Conservation (phyloP, 177 flowering plant genomes). For the Vitis hybrid region DNA sequence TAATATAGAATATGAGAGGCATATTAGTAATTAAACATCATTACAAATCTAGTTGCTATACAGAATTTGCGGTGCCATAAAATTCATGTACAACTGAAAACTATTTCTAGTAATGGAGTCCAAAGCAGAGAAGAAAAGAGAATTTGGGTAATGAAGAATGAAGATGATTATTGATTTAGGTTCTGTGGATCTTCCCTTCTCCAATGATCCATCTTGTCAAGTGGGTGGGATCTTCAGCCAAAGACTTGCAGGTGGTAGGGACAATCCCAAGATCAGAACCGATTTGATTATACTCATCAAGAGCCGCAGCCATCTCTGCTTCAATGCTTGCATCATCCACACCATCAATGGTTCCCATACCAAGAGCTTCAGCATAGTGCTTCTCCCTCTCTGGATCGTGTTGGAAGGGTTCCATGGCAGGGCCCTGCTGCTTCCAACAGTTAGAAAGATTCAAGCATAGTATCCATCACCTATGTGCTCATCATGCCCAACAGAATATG, state of each 20-base stretch:
- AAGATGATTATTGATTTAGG: conserved; percentile 3
- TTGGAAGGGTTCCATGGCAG: conserved; percentile 68
- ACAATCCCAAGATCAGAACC: conserved; percentile 78
- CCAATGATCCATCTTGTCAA: conserved; percentile 80
- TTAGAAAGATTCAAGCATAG: background rate
- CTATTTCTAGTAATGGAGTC: too few species aligned
- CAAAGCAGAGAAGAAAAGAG: too few species aligned
- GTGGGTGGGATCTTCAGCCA: conserved; percentile 69
- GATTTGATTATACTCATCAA: conserved; percentile 56
- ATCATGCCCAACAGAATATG: background rate
- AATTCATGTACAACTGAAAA: too few species aligned
- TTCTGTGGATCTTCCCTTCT: conserved; percentile 48
- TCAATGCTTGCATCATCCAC: conserved; percentile 46
- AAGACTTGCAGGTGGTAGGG: conserved; percentile 49
- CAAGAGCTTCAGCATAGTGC: conserved; percentile 64
- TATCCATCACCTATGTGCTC: background rate
- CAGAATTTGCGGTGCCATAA: too few species aligned
- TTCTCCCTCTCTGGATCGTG: conserved; percentile 68
- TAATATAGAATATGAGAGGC: too few species aligned
- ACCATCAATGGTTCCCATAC: conserved; percentile 35
- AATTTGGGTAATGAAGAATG: too few species aligned
- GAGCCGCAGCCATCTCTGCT: conserved; percentile 77
- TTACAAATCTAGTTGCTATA: too few species aligned
- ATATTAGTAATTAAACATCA: too few species aligned
- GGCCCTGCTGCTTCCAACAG: conserved; percentile 50